Percentiles rank a stretch among this genome's conserved stretches.
Evolutionary conservation across 2,329 filamentous ascomycete species (phyloP).

Genomic region (Ceratocystis diversiconidia): DNA sequence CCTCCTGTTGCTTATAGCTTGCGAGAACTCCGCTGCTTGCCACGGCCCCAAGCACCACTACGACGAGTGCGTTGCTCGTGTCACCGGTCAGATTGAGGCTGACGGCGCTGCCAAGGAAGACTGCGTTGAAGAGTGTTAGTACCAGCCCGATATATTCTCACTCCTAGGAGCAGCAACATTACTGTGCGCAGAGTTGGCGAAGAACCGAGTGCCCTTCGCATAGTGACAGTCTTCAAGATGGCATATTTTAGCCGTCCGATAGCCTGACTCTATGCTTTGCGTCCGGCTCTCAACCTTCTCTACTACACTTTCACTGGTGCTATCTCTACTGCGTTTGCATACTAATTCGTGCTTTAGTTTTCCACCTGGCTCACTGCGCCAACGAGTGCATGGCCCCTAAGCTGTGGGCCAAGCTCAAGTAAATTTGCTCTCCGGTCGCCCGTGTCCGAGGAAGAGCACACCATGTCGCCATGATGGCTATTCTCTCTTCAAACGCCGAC

Average conservation of each 20-base stretch:
- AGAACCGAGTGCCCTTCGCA: not conserved
- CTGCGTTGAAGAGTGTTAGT: slow-evolving; percentile 98
- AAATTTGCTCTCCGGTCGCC: slow-evolving; percentile 30
- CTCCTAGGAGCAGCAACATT: not conserved
- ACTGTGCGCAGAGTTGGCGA: not conserved
- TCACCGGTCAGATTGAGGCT: slow-evolving; percentile 51
- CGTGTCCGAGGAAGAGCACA: not conserved
- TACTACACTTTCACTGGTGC: not conserved
- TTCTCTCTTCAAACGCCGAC: slow-evolving; percentile 11
- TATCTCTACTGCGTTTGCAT: slow-evolving; percentile 11
- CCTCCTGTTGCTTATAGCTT: slow-evolving; percentile 62
- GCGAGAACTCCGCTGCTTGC: slow-evolving; percentile 74
- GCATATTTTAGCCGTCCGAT: not conserved
- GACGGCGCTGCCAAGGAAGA: slow-evolving; percentile 70
- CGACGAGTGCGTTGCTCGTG: slow-evolving; percentile 93
- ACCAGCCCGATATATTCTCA: not conserved
- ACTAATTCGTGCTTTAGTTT: slow-evolving; percentile 46
- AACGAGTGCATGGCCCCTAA: slow-evolving; percentile 87
- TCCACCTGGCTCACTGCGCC: slow-evolving; percentile 96
- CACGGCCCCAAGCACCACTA: slow-evolving; percentile 90
- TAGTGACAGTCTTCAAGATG: not conserved
- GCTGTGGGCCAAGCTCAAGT: slow-evolving; percentile 87
- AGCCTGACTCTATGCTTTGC: not conserved
- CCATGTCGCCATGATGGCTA: slow-evolving; percentile 9
- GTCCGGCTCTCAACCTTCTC: not conserved